Evolutionary conservation across 176 grass and related monocot genomes (phyloP), one percentile per base, ranked within the genome.

Genomic region (Raddia distichophylla): DNA sequence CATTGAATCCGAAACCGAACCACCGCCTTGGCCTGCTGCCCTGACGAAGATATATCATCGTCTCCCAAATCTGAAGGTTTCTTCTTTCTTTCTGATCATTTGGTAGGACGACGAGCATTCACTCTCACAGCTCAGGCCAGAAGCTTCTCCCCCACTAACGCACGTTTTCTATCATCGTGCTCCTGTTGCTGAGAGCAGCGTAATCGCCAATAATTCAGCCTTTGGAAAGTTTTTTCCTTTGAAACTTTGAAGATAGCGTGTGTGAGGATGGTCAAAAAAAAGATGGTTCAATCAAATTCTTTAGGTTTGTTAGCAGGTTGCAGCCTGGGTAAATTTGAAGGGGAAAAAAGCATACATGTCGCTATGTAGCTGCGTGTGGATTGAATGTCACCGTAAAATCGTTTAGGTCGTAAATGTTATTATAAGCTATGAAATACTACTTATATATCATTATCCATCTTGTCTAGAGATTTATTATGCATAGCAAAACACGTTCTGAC

Each of bases 101-200:
- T 68, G 44, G 51, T 64, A 47, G 15, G 76, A 73, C 37, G 76
- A 65, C 37, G 37, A 40, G 4, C 37, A 40, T 40, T 40, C 37
- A 64, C 66, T 46, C 71, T 62, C 46, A 56, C 59, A 16, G 22
- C 16, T 22, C 46, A 7, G 19, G 35, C 67, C 18, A 32, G 76
- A 79, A 85, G 75, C 79, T 56, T 79, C 67, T 72, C 58, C 22
- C 19, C 67, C 40, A 42, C 61, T n/a, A 33, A 32, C 51, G 54
- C 62, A 76, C 11, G 59, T 61, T 75, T 61, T 59, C 20, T n/a
- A 57, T 64, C 27, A 8, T 4, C 6, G 60, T 10, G 18, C 22
- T 43, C 32, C 44, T 40, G 42, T n/a, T 76, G 57, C 8, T 48
- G 40, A 17, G 20, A 0, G 16, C 17, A 37, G 10, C 8, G 61